Percentiles rank a stretch among this genome's conserved stretches.
Evolutionary conservation across 202 grass and related monocot species (phyloP).

Genomic region (Schoenoplectus tabernaemontani): DNA sequence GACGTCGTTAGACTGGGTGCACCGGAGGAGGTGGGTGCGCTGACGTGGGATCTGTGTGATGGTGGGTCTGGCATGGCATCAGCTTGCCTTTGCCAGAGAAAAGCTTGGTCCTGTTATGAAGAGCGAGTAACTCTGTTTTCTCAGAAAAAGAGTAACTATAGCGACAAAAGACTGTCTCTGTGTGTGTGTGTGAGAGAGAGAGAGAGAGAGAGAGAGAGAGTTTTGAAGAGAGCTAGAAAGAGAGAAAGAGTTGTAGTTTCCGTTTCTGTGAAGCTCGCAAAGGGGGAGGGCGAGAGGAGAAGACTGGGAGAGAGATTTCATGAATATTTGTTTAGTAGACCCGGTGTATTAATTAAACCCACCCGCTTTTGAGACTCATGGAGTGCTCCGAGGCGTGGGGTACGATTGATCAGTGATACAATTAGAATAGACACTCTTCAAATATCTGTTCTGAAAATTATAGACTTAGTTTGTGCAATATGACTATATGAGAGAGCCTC

Average conservation of each 20-base stretch:
- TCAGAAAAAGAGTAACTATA: too few relatives aligned
- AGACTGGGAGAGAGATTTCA: not conserved
- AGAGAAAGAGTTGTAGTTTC: not conserved
- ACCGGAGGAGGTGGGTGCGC: slow-evolving; percentile 15
- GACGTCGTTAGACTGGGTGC: slow-evolving; percentile 58
- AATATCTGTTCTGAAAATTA: not conserved
- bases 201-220: not conserved
- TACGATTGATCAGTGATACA: not conserved
- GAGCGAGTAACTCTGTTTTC: too few relatives aligned
- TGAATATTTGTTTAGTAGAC: not conserved
- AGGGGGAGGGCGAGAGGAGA: too few relatives aligned
- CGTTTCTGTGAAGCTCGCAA: slow-evolving; percentile 7
- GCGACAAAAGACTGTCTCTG: not conserved
- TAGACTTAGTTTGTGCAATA: not conserved
- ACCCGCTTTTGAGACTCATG: too few relatives aligned
- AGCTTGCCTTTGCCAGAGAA: not conserved
- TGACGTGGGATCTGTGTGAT: slow-evolving; percentile 18
- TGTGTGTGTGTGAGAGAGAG: not conserved
- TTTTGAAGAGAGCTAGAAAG: too few relatives aligned
- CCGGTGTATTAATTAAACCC: not conserved
- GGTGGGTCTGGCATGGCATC: slow-evolving; percentile 47
- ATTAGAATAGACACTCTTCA: not conserved
- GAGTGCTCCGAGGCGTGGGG: not conserved
- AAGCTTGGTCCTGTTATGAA: not conserved
- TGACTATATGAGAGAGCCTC: too few relatives aligned